Conservation (phyloP, 257 asterid genomes). For the Scutellaria minor region DNA sequence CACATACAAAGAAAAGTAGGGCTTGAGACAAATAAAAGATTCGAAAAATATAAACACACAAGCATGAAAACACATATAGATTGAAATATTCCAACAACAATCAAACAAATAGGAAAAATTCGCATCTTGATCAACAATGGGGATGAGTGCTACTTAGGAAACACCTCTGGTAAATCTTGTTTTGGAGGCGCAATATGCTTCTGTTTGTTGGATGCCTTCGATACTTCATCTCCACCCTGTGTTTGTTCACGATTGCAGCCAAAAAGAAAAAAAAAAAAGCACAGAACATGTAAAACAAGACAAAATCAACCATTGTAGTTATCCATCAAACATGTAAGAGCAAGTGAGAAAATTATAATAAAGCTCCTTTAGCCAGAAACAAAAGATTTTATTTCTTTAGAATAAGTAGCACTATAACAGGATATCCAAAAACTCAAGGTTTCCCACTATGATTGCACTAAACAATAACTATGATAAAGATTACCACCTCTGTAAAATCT, state of each 20-base stretch:
- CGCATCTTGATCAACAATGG: constrained; percentile 20
- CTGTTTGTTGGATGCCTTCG: constrained; percentile 45
- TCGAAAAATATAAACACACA: not conserved
- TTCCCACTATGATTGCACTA: not conserved
- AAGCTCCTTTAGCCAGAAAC: not conserved
- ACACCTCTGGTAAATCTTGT: constrained; percentile 72
- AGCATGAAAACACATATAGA: not conserved
- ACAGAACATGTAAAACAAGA: constrained; percentile 15
- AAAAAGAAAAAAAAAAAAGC: not conserved
- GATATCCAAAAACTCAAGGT: constrained; percentile 3
- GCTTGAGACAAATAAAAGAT: too few species aligned
- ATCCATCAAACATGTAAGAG: not conserved
- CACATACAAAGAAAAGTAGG: too few species aligned
- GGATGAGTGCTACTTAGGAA: constrained; percentile 28
- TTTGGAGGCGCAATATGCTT: constrained; percentile 47
- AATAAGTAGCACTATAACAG: not conserved
- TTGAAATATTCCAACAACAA: not conserved
- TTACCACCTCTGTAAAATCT: constrained; percentile 2
- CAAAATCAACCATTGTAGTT: constrained; percentile 17
- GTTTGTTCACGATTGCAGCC: constrained; percentile 30
- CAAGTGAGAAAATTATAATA: not conserved
- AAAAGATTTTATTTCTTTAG: not conserved
- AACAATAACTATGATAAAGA: constrained; percentile 6
- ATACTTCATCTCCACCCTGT: constrained; percentile 56
- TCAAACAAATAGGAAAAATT: not conserved